These are phyloP conservation scores for Mycena citricolor DNA, from an alignment of 1,284 basidiomycete genomes.

Conservation along the genomic window DNA sequence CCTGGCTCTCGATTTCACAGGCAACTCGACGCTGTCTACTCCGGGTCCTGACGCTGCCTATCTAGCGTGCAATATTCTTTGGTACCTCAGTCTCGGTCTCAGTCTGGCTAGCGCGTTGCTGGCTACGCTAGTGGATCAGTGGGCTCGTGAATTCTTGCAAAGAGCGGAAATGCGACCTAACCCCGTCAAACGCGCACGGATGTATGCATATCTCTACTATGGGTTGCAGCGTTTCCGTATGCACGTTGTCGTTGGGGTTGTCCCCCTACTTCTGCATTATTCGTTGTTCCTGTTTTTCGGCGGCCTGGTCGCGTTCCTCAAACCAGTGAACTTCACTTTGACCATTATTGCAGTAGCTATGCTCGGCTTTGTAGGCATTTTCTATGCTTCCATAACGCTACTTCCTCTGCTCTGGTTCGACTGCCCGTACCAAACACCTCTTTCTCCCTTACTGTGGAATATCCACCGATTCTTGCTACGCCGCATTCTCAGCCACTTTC, in stretches of 20 bases:
- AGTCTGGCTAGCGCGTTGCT: conserved; percentile 18
- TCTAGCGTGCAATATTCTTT: conserved; percentile 22
- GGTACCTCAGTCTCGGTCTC: conserved; percentile 23
- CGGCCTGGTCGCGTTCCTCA: conserved; percentile 39
- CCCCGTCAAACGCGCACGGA: conserved; percentile 18
- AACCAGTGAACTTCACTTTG: conserved; percentile 31
- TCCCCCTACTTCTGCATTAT: conserved; percentile 38
- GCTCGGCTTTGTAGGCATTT: conserved; percentile 25
- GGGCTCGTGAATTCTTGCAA: conserved; percentile 14
- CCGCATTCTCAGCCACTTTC: not conserved
- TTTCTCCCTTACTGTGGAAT: conserved; percentile 27
- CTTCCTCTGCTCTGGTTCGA: conserved; percentile 33
- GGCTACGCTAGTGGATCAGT: conserved; percentile 21
- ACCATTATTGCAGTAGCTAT: conserved; percentile 30
- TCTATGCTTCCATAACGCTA: conserved; percentile 34
- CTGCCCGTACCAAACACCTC: conserved; percentile 39
- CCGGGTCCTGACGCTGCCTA: not conserved
- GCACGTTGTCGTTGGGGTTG: conserved; percentile 12
- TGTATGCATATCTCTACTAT: conserved; percentile 11
- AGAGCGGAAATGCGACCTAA: conserved; percentile 13
- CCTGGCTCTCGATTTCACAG: not conserved
- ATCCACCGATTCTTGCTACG: conserved; percentile 1
- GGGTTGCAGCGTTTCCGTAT: conserved; percentile 17
- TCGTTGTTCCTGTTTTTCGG: conserved; percentile 41
- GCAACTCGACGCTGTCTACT: not conserved